A percentile compares a stretch with the other conserved stretches of the same genome.
phyloP scores from a whole-genome alignment of 1,284 basidiomycete genomes.

The Sporisorium scitamineum region DNA sequence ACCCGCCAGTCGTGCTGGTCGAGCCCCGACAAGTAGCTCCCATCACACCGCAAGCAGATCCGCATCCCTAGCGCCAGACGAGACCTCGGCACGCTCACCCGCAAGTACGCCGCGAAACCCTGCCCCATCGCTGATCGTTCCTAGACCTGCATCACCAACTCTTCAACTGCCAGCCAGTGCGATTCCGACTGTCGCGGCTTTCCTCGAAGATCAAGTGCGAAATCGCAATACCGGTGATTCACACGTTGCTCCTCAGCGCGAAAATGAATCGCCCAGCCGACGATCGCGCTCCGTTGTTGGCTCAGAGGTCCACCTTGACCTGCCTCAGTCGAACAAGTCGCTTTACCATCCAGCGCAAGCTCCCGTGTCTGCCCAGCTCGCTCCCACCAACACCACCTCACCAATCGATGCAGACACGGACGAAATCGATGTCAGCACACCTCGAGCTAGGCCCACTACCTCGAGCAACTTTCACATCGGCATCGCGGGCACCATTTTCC shows the following conservation, averaged over 20 bases:
- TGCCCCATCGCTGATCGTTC: conserved; percentile 17
- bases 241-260: background rate
- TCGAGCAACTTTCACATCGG: conserved; percentile 36
- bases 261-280: conserved; percentile 19
- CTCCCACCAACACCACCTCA: background rate
- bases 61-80: conserved; percentile 15
- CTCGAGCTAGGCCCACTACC: conserved; percentile 37
- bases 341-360: background rate
- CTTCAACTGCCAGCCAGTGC: conserved; percentile 5
- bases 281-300: conserved; percentile 21
- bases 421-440: conserved; percentile 48
- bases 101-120: conserved; percentile 7
- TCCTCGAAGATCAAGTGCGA: conserved; percentile 34
- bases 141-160: conserved; percentile 17
- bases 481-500: conserved; percentile 43
- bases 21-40: conserved; percentile 10
- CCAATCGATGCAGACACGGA: conserved; percentile 17
- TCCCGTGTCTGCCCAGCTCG: background rate
- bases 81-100: conserved; percentile 2
- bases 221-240: background rate
- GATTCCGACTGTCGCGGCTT: conserved; percentile 26
- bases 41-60: conserved; percentile 23
- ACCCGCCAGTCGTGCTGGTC: conserved; percentile 37
- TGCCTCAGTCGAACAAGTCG: background rate
- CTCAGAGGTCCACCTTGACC: background rate